Conservation (phyloP, 192 early-diverging fungal genomes). For the Phycomyces nitens region DNA sequence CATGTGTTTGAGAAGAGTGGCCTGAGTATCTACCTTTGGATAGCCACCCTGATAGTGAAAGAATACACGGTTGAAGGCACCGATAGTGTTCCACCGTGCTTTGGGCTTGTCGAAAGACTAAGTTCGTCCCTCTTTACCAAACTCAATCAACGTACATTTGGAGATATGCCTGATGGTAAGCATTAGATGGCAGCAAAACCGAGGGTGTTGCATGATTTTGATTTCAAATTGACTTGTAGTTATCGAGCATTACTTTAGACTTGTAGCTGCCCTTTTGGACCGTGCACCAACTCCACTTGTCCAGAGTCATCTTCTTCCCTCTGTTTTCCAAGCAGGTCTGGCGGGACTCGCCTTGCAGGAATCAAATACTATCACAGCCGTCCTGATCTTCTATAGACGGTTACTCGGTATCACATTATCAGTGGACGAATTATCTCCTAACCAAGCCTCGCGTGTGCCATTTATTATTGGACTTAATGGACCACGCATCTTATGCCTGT, state of each 20-base stretch:
- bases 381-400: slow-evolving; percentile 42
- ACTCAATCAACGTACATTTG: slow-evolving; percentile 45
- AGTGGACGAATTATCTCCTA: slow-evolving; percentile 12
- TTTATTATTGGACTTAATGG: slow-evolving; percentile 17
- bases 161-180: slow-evolving; percentile 65
- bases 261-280: slow-evolving; percentile 49
- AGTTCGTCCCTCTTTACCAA: slow-evolving; percentile 63
- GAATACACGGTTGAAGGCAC: slow-evolving; percentile 58
- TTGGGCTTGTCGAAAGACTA: slow-evolving; percentile 61
- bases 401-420: slow-evolving; percentile 33
- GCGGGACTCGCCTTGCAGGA: slow-evolving; percentile 53
- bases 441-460: slow-evolving; percentile 11
- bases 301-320: slow-evolving; percentile 52
- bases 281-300: slow-evolving; percentile 49
- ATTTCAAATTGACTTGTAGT: no score
- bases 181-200: slow-evolving; percentile 4
- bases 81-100: slow-evolving; percentile 44
- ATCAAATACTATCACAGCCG: slow-evolving; percentile 40
- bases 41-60: slow-evolving; percentile 58
- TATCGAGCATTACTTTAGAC: slow-evolving; percentile 70
- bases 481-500: slow-evolving; percentile 35
- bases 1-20: slow-evolving; percentile 63
- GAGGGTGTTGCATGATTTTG: not conserved
- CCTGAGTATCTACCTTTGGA: slow-evolving; percentile 76
- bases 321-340: slow-evolving; percentile 61